Evolutionary conservation across 306 rosid genomes (phyloP), one percentile per base, ranked within the genome.

Genomic region (Abrus precatorius): DNA sequence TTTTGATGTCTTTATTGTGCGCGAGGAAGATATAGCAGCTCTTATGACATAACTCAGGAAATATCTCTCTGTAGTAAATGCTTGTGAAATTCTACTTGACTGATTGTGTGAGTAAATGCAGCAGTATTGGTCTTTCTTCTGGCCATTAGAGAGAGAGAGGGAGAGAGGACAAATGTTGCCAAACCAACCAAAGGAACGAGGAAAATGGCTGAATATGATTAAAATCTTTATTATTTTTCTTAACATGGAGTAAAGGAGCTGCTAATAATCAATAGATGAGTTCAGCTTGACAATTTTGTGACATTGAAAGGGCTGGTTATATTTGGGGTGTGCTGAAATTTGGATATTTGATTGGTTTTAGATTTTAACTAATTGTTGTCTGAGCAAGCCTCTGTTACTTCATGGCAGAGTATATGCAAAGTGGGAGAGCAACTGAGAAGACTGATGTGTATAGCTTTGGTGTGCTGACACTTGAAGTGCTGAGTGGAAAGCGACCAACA

Each of bases 371-470:
- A 45, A 67, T 38, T 56, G 63, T 73, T 77, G 40, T 73, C 64
- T 83, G 77, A 78, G 43, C 78, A 62, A 81, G 20, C 86, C 59
- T 64, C 10, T 48, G 10, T 79, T 28, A 33, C 65, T 78, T 62
- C 65, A 81, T 84, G 82, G 85, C 93, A 95, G 99, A 93, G 90
- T 95, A 95, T 75, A 95, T 95, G 99, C 99, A 93, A 82, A 95
- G 99, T 87, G 99, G 99, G 40, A 95, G 99, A 85, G 99, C 99
- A 81, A 95, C 98, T 76, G 99, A 93, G 86, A 95, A 91, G 90
- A 87, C 94, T 27, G 99, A 95, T 79, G 91, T 95, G 10, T 95
- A 95, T 84, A 95, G 99, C 86, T 95, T 95, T 72, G 99, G 99
- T 68, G 98, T 95, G 75, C 76, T 93, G 85, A 89, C 91, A 76